Percentiles rank a stretch among this genome's conserved stretches.
Conservation (phyloP, 441 rosid species). For the Iberis amara region DNA sequence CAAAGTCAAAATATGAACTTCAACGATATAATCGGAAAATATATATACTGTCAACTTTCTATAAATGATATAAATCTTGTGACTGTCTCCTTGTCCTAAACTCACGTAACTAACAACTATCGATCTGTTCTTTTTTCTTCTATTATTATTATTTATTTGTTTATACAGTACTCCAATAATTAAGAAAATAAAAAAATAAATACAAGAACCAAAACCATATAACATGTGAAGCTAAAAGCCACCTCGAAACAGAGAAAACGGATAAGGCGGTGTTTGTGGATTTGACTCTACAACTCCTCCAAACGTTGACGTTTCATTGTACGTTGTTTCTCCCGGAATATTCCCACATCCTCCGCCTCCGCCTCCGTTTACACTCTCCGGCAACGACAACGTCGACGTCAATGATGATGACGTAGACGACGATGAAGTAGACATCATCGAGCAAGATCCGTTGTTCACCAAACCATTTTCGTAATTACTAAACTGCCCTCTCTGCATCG, state of each 20-base stretch:
- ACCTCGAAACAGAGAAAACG: constrained; percentile 76
- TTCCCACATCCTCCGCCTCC: too few relatives aligned
- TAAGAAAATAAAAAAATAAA: background rate
- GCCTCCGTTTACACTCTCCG: constrained; percentile 28
- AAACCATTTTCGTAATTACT: constrained; percentile 18
- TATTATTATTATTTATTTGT: background rate
- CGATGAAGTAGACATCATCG: constrained; percentile 6
- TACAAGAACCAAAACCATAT: background rate
- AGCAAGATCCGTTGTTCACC: background rate
- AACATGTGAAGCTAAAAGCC: constrained; percentile 50
- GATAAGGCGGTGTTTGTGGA: constrained; percentile 60
- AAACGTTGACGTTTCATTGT: constrained; percentile 27
- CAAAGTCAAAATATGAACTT: constrained; percentile 23
- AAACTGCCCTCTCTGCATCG: constrained; percentile 21
- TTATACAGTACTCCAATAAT: background rate
- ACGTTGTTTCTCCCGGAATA: constrained; percentile 16
- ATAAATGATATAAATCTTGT: constrained; percentile 23
- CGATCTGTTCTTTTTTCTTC: constrained; percentile 6
- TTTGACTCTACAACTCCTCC: constrained; percentile 33
- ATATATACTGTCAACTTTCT: constrained; percentile 26
- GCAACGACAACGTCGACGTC: constrained; percentile 29
- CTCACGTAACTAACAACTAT: constrained; percentile 27
- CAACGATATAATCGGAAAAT: constrained; percentile 12
- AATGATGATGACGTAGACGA: constrained; percentile 24
- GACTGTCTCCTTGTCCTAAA: constrained; percentile 25